Conservation (phyloP, 1,139 yeast genomes). For the Trichomonascaceae sp. region DNA sequence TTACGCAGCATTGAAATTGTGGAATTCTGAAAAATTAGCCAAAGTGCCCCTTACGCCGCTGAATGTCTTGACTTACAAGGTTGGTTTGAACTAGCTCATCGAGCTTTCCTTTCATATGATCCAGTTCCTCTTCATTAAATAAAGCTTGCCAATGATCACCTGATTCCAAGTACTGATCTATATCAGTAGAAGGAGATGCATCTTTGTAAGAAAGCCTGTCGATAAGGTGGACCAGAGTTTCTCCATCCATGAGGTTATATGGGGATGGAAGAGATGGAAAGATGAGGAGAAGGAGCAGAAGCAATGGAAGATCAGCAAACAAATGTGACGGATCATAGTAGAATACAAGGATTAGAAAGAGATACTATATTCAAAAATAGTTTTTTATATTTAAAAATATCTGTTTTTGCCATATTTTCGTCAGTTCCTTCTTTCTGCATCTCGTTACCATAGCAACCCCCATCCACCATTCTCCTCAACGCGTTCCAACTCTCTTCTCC, state of each 20-base stretch:
- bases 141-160: slow-evolving; percentile 3
- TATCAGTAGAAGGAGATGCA: not conserved
- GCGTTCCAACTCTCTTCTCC: not conserved
- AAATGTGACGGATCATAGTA: not conserved
- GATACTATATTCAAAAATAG: no score
- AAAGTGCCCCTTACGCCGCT: not conserved
- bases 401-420: no score
- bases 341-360: no score
- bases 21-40: not conserved
- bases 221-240: slow-evolving; percentile 6
- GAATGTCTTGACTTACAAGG: not conserved
- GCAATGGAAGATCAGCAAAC: not conserved
- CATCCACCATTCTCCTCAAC: not conserved
- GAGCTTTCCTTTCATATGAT: slow-evolving; percentile 36
- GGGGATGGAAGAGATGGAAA: not conserved
- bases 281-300: not conserved
- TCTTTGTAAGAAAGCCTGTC: not conserved
- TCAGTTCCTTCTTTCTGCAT: not conserved
- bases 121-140: slow-evolving; percentile 4
- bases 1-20: not conserved
- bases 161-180: not conserved
- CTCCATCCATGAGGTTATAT: slow-evolving; percentile 5
- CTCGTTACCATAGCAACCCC: not conserved
- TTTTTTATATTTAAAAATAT: no score
- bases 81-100: slow-evolving; percentile 19